Conservation (phyloP, 2,329 filamentous ascomycete species). For the Lachnellula subtilissima region DNA sequence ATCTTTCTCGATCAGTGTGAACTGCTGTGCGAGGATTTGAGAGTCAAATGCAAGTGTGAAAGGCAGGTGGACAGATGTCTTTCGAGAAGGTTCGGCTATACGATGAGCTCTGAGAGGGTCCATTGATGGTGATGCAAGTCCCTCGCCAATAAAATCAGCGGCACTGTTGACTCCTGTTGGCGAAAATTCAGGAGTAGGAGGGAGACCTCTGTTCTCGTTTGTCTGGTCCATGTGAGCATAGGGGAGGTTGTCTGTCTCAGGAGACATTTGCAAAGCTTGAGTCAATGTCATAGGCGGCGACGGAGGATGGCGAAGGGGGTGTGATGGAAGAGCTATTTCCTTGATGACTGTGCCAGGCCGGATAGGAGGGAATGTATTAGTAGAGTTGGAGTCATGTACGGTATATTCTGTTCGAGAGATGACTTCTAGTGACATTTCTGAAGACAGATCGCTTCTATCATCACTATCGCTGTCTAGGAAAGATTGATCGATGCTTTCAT, state of each 20-base stretch:
- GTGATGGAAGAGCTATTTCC: constrained; percentile 24
- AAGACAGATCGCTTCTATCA: constrained; percentile 52
- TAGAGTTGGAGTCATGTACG: constrained; percentile 27
- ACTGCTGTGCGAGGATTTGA: constrained; percentile 72
- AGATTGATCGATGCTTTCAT: constrained; percentile 32
- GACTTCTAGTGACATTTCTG: constrained; percentile 54
- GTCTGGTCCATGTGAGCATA: constrained; percentile 32
- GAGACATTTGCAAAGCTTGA: constrained; percentile 43
- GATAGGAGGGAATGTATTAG: constrained; percentile 32
- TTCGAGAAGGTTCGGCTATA: constrained; percentile 26
- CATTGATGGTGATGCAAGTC: constrained; percentile 17
- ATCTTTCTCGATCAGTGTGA: constrained; percentile 82
- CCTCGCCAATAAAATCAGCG: constrained; percentile 12
- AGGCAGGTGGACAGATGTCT: constrained; percentile 54
- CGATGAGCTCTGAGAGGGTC: constrained; percentile 24
- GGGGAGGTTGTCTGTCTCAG: constrained; percentile 34
- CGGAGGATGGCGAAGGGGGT: constrained; percentile 31
- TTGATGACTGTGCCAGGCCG: constrained; percentile 23
- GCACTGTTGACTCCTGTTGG: constrained; percentile 18
- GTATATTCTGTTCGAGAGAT: constrained; percentile 31
- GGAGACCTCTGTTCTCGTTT: constrained; percentile 14
- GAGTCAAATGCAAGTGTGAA: constrained; percentile 81
- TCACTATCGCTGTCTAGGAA: constrained; percentile 34
- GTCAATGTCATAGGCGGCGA: constrained; percentile 46
- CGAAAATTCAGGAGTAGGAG: constrained; percentile 30